phyloP scores from a whole-genome alignment of 2,329 filamentous ascomycete genomes.

The Fusarium sp. region DNA sequence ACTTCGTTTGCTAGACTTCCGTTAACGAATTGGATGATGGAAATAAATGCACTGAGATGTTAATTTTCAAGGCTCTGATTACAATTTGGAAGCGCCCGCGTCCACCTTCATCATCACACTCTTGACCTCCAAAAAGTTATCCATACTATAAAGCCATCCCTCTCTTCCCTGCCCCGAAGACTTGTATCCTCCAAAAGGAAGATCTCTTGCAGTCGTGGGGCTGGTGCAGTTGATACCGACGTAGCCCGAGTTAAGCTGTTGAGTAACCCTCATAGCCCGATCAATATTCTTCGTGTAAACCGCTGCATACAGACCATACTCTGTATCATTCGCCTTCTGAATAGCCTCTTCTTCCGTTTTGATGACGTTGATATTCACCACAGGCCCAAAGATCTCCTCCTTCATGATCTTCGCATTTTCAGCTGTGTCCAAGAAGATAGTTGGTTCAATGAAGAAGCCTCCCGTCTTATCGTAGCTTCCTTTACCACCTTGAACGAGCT shows the following conservation, averaged over 20 bases:
- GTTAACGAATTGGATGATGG: too few relatives aligned
- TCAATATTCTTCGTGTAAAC: constrained; percentile 66
- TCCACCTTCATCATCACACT: constrained; percentile 37
- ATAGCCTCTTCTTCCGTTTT: constrained; percentile 47
- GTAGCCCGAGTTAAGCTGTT: constrained; percentile 66
- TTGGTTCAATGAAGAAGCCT: constrained; percentile 29
- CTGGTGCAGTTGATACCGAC: constrained; percentile 64
- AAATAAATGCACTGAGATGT: too few relatives aligned
- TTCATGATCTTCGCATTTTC: constrained; percentile 58
- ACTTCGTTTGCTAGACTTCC: too few relatives aligned
- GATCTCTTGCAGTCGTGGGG: constrained; percentile 2
- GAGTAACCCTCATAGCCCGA: constrained; percentile 55
- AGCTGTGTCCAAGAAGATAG: constrained; percentile 34
- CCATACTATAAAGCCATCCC: constrained; percentile 23
- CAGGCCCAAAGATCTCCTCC: constrained; percentile 72
- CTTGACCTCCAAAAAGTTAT: constrained; percentile 35
- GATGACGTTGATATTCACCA: constrained; percentile 64
- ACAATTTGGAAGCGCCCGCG: not conserved
- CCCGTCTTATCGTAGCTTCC: constrained; percentile 4
- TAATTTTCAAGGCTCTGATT: too few relatives aligned
- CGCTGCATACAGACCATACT: constrained; percentile 64
- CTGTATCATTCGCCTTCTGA: constrained; percentile 53
- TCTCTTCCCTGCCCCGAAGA: constrained; percentile 22
- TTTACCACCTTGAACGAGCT: constrained; percentile 8
- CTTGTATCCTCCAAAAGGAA: constrained; percentile 35